A percentile compares a stretch with the other conserved stretches of the same genome.
Evolutionary conservation across 2,329 filamentous ascomycete species (phyloP).

Genomic region (Fragosphaeria purpurea): DNA sequence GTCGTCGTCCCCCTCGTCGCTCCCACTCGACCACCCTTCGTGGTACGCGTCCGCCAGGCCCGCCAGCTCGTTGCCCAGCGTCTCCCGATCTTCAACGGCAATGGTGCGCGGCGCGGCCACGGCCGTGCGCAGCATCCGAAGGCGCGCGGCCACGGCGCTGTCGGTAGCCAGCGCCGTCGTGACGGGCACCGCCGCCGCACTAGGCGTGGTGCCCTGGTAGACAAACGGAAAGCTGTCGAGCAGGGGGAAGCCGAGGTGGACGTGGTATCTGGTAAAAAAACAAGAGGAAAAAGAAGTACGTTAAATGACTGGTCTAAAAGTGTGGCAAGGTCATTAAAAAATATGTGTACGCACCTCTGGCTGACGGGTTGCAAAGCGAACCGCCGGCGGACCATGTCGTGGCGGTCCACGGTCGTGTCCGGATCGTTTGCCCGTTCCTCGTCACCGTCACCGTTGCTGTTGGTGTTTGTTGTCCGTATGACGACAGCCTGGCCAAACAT

Average conservation of each 20-base stretch:
- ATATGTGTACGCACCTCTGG: constrained; percentile 10
- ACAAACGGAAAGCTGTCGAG: constrained; percentile 78
- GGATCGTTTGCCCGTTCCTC: background rate
- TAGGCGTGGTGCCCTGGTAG: constrained; percentile 39
- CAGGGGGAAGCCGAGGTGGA: constrained; percentile 57
- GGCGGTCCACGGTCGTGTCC: background rate
- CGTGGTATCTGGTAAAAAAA: constrained; percentile 32
- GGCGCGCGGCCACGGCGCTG: constrained; percentile 56
- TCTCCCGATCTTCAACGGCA: constrained; percentile 70
- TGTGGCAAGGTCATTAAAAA: background rate
- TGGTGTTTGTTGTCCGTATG: constrained; percentile 20
- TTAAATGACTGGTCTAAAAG: background rate
- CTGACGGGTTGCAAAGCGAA: constrained; percentile 20
- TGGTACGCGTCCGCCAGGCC: constrained; percentile 82
- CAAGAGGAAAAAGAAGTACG: too few species aligned
- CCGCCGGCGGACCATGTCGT: constrained; percentile 14
- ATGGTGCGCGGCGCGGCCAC: constrained; percentile 43
- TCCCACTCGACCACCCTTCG: constrained; percentile 75
- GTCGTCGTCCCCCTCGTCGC: constrained; percentile 59
- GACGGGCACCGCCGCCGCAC: constrained; percentile 33
- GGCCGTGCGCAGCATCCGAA: constrained; percentile 56
- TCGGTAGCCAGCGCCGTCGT: constrained; percentile 61
- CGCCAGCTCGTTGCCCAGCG: constrained; percentile 68
- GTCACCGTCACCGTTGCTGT: constrained; percentile 16
- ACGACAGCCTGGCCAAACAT: constrained; percentile 34